A percentile compares a stretch with the other conserved stretches of the same genome.
Evolutionary conservation across 768 basidiomycete genomes (phyloP).

Genomic region (Hericium rajendrae): DNA sequence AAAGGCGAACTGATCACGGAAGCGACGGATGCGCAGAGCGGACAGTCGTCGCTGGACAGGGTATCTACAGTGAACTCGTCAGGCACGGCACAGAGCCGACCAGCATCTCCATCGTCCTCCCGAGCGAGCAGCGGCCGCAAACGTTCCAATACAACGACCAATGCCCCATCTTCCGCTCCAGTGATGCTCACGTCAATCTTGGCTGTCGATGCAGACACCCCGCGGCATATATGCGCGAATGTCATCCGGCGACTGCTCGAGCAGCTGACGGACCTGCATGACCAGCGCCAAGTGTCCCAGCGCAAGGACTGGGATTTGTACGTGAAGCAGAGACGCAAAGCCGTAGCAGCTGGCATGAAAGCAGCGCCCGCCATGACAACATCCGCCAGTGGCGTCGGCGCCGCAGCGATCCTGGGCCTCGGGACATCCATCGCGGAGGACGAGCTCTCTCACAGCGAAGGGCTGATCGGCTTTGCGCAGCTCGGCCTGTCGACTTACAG

Average conservation of each 20-base stretch:
- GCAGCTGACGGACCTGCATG: constrained; percentile 75
- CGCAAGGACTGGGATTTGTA: constrained; percentile 86
- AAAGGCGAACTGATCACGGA: constrained; percentile 20
- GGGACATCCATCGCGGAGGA: constrained; percentile 57
- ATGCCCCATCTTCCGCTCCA: constrained; percentile 12
- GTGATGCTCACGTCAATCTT: constrained; percentile 38
- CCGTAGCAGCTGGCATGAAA: constrained; percentile 17
- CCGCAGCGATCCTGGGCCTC: constrained; percentile 59
- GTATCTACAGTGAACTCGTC: neutral
- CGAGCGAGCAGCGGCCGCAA: constrained; percentile 20
- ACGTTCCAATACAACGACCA: constrained; percentile 31
- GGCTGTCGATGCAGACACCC: constrained; percentile 48
- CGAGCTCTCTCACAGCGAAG: constrained; percentile 73
- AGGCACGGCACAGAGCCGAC: neutral
- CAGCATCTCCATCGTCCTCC: constrained; percentile 1
- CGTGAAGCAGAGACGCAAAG: constrained; percentile 56
- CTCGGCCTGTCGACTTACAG: constrained; percentile 48
- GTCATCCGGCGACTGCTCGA: constrained; percentile 67
- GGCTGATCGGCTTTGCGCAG: constrained; percentile 85
- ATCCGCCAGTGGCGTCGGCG: constrained; percentile 28
- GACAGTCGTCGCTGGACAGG: neutral
- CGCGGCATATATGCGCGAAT: constrained; percentile 65
- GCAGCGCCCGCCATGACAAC: constrained; percentile 8
- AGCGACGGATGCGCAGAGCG: neutral
- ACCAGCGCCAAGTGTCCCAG: constrained; percentile 58